Base-by-base conservation (phyloP, 1,284 basidiomycete species). In the Cutaneotrichosporon sp. region DNA sequence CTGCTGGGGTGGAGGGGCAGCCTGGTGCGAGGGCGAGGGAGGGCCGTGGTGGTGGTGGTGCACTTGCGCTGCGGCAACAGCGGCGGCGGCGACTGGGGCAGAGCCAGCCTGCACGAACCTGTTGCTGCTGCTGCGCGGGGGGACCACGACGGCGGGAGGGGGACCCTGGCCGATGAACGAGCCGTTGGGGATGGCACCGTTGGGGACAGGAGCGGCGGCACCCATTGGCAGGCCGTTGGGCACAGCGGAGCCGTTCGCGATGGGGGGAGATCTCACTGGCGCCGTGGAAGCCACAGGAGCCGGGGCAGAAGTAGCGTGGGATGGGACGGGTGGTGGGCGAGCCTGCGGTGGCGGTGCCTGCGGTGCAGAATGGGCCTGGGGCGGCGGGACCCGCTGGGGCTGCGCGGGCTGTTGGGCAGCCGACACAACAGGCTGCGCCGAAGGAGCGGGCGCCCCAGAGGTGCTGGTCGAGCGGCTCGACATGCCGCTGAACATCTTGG, bases 61-160 rank as follows among this genome's bases (percentile, higher is more conserved):
- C 18, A n/a, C 16, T 16, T 50, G 47, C 18, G 47, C 31, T 10
- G 16, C 18, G 13, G 27, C 27, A 14, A 50, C 25, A 18, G 47
- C 47, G 2, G 27, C 47, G 14, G 27, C 47, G 27, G 56, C 46
- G 6, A 34, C 46, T 2, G 25, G 13, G 27, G 54, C 38, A 33
- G 42, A 14, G 18, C 42, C 50, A 36, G 33, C 47, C 24, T n/a
- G 25, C n/a, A 14, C 16, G 18, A 31, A 56, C 29, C 47, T 50
- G 56, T 45, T 57, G 47, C 56, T 57, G 56, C 33, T 57, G 22
- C n/a, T 20, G 36, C 56, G 49, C 24, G 33, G 54, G 8, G 38
- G 42, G 7, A 55, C 27, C n/a, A 46, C 33, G 31, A 56, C 14
- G 20, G 29, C 5, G 9, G 24, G 22, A 20, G 55, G 45, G 9